Conservation (phyloP, 345 rosid genomes). For the Linum lewisii region DNA sequence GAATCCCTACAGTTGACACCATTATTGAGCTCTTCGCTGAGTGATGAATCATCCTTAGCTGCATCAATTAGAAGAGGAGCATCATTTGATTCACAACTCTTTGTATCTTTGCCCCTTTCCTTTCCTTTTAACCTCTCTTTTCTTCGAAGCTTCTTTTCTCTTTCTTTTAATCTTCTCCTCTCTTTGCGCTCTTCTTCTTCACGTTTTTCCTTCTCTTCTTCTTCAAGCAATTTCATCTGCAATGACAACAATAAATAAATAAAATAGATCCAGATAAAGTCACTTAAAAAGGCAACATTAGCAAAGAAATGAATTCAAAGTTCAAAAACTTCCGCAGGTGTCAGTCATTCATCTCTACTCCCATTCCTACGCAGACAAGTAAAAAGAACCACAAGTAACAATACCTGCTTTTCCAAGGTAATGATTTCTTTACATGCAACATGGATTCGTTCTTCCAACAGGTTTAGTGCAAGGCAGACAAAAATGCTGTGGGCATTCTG, state of each 20-base stretch:
- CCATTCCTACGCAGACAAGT: neutral
- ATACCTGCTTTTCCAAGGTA: slow-evolving; percentile 90
- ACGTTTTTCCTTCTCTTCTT: slow-evolving; percentile 91
- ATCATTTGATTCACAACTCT: slow-evolving; percentile 25
- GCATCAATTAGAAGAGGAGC: slow-evolving; percentile 17
- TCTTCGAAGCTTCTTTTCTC: slow-evolving; percentile 86
- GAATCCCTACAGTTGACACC: slow-evolving; percentile 31
- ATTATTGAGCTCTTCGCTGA: slow-evolving; percentile 37
- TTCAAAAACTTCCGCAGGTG: neutral
- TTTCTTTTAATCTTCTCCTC: slow-evolving; percentile 77
- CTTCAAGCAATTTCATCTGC: slow-evolving; percentile 87
- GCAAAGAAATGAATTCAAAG: too few species aligned
- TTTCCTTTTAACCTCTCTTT: slow-evolving; percentile 90
- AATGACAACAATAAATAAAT: neutral
- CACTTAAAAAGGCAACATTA: neutral
- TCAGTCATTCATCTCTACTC: neutral
- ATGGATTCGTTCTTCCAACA: slow-evolving; percentile 85
- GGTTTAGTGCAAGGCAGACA: slow-evolving; percentile 74
- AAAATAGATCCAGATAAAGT: neutral
- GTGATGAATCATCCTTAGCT: slow-evolving; percentile 34
- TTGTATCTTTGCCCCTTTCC: slow-evolving; percentile 62
- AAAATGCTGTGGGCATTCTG: slow-evolving; percentile 97
- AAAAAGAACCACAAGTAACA: slow-evolving; percentile 13
- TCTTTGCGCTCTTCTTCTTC: slow-evolving; percentile 93
- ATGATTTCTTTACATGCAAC: slow-evolving; percentile 94